phyloP scores from a whole-genome alignment of 345 rosid genomes.

The Pseudoturritis turrita region DNA sequence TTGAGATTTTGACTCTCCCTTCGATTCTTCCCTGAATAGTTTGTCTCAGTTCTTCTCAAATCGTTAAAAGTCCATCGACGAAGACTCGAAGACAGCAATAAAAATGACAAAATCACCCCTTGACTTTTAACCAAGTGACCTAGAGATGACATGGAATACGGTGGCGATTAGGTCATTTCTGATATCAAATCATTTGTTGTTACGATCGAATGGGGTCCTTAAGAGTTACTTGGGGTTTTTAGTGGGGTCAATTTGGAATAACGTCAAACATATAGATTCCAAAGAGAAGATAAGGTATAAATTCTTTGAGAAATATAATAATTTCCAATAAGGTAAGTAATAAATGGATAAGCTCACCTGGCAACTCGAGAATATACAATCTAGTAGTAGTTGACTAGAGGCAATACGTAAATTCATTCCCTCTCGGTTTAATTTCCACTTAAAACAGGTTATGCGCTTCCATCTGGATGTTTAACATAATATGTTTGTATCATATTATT shows the following conservation, averaged over 20 bases:
- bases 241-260: conserved; percentile 26
- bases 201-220: conserved; percentile 19
- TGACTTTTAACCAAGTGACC: not conserved
- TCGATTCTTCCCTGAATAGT: conserved; percentile 4
- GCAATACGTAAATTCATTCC: too few relatives aligned
- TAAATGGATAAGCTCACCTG: conserved; percentile 1
- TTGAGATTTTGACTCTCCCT: not conserved
- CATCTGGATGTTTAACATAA: too few relatives aligned
- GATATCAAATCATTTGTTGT: conserved; percentile 20
- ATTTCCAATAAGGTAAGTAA: not conserved
- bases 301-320: not conserved
- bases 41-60: conserved; percentile 13
- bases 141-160: not conserved
- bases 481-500: too few relatives aligned
- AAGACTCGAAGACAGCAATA: not conserved
- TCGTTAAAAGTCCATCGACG: conserved; percentile 7
- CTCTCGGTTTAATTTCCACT: too few relatives aligned
- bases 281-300: conserved; percentile 25
- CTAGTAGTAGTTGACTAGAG: too few relatives aligned
- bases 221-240: conserved; percentile 11
- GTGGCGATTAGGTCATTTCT: not conserved
- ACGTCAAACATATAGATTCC: conserved; percentile 23
- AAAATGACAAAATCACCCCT: conserved; percentile 8
- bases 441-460: too few relatives aligned
- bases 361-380: not conserved